Evolutionary conservation across 2,329 filamentous ascomycete genomes (phyloP).

Genomic region (Sporothrix phasma): DNA sequence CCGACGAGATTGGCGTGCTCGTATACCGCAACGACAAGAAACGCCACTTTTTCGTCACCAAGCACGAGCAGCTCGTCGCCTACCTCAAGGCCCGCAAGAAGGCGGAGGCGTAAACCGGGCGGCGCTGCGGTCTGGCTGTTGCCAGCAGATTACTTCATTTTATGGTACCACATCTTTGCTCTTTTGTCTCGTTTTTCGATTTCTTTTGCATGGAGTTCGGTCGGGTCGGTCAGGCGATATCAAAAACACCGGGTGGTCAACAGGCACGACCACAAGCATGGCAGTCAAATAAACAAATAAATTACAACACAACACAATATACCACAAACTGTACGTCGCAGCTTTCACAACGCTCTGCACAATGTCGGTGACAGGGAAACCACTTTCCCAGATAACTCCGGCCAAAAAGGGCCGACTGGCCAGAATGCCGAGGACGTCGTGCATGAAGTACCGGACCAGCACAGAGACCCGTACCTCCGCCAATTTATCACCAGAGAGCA

Average conservation of each 20-base stretch:
- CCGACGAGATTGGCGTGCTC: constrained; percentile 82
- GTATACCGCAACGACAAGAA: constrained; percentile 74
- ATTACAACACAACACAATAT: neutral
- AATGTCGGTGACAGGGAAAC: too few relatives aligned
- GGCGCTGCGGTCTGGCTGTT: neutral
- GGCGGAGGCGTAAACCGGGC: constrained; percentile 24
- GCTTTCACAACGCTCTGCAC: too few relatives aligned
- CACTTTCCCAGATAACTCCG: too few relatives aligned
- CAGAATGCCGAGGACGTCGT: too few relatives aligned
- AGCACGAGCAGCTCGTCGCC: constrained; percentile 77
- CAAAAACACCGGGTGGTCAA: neutral
- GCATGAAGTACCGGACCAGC: too few relatives aligned
- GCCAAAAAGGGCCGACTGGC: too few relatives aligned
- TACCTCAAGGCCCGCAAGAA: constrained; percentile 62
- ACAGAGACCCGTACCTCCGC: too few relatives aligned
- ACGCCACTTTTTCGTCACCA: constrained; percentile 83
- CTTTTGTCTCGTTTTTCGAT: neutral
- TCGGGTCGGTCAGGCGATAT: neutral
- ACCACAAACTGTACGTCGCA: neutral
- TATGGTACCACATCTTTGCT: neutral
- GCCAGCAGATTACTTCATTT: too few relatives aligned
- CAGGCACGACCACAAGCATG: neutral
- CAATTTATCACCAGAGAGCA: too few relatives aligned
- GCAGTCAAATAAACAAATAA: neutral
- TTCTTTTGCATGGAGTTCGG: neutral